These are phyloP conservation scores for Taphrina confusa DNA, from an alignment of 1,139 yeast species.

Conservation along the genomic window DNA sequence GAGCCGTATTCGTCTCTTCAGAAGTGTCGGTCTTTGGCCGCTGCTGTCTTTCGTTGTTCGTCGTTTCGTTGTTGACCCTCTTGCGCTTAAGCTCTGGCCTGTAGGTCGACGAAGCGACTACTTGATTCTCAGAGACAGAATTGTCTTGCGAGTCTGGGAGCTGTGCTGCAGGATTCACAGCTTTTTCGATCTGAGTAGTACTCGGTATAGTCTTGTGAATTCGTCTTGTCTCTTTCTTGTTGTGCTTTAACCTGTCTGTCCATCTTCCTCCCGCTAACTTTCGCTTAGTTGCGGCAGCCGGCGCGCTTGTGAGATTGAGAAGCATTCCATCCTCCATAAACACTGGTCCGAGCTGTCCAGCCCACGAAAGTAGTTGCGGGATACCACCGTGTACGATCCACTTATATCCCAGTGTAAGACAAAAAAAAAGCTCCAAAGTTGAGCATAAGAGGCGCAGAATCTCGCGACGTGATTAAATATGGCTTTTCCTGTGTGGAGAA, in stretches of 20 bases:
- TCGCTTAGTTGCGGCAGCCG: conserved; percentile 6
- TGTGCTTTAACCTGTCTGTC: conserved; percentile 65
- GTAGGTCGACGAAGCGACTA: neutral
- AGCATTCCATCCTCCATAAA: conserved; percentile 32
- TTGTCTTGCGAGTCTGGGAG: neutral
- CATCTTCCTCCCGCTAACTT: conserved; percentile 39
- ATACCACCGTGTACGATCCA: too few species aligned
- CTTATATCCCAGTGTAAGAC: too few species aligned
- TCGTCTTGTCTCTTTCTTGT: conserved; percentile 39
- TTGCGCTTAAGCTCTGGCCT: conserved; percentile 20
- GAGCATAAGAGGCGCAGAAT: too few species aligned
- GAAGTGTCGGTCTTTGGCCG: neutral
- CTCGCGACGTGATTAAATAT: too few species aligned
- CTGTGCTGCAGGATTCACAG: neutral
- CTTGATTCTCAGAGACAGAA: neutral
- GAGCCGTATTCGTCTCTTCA: neutral
- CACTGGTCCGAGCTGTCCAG: too few species aligned
- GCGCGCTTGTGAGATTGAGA: conserved; percentile 17
- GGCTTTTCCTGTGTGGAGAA: too few species aligned
- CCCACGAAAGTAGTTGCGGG: too few species aligned
- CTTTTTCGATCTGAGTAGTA: neutral
- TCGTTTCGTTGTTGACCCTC: conserved; percentile 5
- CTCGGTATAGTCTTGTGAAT: conserved; percentile 27
- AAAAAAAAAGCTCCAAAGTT: too few species aligned
- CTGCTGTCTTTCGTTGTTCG: neutral